Conservation (phyloP, 2,329 filamentous ascomycete genomes). For the Aspergillus vadensis region DNA sequence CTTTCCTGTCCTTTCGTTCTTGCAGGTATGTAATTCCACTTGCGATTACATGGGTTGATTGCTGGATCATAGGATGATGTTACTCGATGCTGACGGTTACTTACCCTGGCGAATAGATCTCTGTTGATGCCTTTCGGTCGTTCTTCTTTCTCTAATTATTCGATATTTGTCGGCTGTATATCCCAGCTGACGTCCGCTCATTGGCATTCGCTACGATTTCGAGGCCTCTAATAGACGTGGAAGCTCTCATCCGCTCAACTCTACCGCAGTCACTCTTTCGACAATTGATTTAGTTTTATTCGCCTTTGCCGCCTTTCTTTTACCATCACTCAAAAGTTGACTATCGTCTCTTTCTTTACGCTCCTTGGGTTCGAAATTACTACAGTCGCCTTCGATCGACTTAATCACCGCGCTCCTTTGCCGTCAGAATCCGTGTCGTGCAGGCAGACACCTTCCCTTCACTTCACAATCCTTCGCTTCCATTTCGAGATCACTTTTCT, state of each 20-base stretch:
- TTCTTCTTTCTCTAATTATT: conserved; percentile 5
- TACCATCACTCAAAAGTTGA: background rate
- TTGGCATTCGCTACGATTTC: conserved; percentile 15
- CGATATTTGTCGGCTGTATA: conserved; percentile 18
- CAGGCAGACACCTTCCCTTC: conserved; percentile 18
- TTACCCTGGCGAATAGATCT: background rate
- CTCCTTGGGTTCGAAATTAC: conserved; percentile 6
- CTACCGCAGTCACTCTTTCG: conserved; percentile 14
- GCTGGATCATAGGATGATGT: background rate
- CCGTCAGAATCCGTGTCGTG: conserved; percentile 14
- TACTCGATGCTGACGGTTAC: background rate
- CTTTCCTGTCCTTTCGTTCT: conserved; percentile 7
- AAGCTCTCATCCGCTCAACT: background rate
- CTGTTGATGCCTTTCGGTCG: conserved; percentile 15
- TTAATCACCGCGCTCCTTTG: conserved; percentile 4
- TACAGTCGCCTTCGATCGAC: background rate
- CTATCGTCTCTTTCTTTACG: conserved; percentile 6
- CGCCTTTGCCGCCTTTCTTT: conserved; percentile 8
- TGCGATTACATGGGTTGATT: background rate
- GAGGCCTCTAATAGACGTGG: background rate
- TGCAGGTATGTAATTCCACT: conserved; percentile 8
- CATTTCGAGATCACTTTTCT: background rate
- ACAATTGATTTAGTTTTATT: conserved; percentile 1
- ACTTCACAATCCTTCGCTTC: background rate
- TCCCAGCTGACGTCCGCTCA: conserved; percentile 28